These are phyloP conservation scores for Suillus subalutaceus DNA, from an alignment of 768 basidiomycete genomes.

Conservation along the genomic window DNA sequence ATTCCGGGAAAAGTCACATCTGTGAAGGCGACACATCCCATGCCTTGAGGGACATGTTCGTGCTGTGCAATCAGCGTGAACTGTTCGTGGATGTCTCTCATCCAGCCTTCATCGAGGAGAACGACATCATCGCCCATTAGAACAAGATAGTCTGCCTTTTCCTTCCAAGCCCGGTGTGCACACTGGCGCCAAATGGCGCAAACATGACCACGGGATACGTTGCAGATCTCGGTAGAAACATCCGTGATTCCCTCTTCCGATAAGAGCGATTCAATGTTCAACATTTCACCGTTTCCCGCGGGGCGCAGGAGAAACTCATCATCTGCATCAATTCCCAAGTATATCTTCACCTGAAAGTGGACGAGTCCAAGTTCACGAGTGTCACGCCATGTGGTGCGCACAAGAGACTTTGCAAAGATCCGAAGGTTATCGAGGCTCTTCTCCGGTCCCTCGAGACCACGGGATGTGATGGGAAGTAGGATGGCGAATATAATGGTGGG, in stretches of 20 bases:
- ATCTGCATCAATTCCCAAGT: constrained; percentile 56
- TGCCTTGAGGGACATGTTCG: constrained; percentile 42
- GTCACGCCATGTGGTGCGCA: constrained; percentile 50
- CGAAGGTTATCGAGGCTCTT: constrained; percentile 46
- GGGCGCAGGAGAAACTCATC: constrained; percentile 42
- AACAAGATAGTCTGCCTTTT: constrained; percentile 51
- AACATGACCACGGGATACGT: constrained; percentile 47
- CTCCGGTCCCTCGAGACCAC: constrained; percentile 35
- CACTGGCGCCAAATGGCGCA: constrained; percentile 58
- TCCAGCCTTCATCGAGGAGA: constrained; percentile 56
- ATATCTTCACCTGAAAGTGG: constrained; percentile 44
- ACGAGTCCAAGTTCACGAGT: constrained; percentile 32
- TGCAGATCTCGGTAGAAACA: constrained; percentile 39
- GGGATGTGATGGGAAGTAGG: constrained; percentile 61
- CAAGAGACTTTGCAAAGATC: constrained; percentile 46
- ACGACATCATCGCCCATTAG: constrained; percentile 59
- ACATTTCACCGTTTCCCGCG: constrained; percentile 12
- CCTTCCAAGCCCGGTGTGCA: constrained; percentile 50
- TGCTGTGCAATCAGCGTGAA: constrained; percentile 40
- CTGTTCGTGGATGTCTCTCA: constrained; percentile 40
- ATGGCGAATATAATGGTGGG: constrained; percentile 48
- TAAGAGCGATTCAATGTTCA: constrained; percentile 40
- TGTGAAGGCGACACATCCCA: constrained; percentile 62
- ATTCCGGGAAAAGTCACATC: constrained; percentile 59
- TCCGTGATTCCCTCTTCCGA: constrained; percentile 39